Evolutionary conservation across 1,284 basidiomycete species (phyloP).

Genomic region (Malassezia cuniculi): DNA sequence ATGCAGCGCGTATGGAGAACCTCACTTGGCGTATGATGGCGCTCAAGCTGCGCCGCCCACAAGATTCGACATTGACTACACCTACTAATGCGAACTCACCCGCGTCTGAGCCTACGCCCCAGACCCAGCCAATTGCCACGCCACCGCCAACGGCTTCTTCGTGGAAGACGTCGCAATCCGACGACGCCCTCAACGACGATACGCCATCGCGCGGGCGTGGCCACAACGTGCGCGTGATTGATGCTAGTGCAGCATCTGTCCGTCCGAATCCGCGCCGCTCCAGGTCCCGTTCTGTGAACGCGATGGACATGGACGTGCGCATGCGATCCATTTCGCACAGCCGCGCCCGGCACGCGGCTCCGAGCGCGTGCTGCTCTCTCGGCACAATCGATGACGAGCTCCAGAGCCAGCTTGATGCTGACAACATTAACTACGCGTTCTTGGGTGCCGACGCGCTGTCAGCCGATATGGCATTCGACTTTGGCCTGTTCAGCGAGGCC

Average conservation of each 20-base stretch:
- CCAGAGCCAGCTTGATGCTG: too few species aligned
- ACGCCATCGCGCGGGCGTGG: conserved; percentile 1
- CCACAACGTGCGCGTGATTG: background rate
- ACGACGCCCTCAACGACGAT: conserved; percentile 7
- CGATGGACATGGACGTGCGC: conserved; percentile 97
- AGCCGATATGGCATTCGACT: too few species aligned
- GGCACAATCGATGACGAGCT: background rate
- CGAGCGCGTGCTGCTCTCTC: background rate
- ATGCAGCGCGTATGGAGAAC: conserved; percentile 91
- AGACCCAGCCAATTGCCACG: conserved; percentile 25
- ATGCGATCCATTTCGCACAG: conserved; percentile 79
- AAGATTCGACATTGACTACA: too few species aligned
- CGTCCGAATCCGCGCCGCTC: conserved; percentile 41
- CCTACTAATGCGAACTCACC: too few species aligned
- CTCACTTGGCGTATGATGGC: conserved; percentile 98
- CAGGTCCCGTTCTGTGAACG: conserved; percentile 48
- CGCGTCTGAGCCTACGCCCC: too few species aligned
- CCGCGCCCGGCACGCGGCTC: conserved; percentile 1
- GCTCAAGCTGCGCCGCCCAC: conserved; percentile 63
- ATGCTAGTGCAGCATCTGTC: too few species aligned
- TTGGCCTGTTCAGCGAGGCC: too few species aligned
- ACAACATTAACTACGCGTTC: too few species aligned
- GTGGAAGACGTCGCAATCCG: background rate
- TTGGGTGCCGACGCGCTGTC: too few species aligned
- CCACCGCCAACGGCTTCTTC: background rate